A percentile compares a stretch with the other conserved stretches of the same genome.
Evolutionary conservation across 2,329 filamentous ascomycete genomes (phyloP).

Genomic region (Zymoseptoria brevis): DNA sequence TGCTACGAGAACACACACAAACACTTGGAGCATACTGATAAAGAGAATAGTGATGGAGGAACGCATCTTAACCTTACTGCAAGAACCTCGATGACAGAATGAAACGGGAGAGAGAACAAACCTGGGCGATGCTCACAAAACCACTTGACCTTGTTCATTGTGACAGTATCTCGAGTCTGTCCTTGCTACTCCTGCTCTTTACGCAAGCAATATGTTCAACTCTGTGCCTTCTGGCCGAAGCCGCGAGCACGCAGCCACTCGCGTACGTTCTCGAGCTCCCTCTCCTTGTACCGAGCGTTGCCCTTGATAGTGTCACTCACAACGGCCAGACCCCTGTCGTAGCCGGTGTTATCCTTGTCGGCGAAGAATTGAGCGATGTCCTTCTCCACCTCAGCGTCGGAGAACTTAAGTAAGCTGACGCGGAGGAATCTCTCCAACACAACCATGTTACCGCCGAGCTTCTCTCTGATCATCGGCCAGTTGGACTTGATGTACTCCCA

Average conservation of each 20-base stretch:
- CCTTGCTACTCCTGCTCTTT: not conserved
- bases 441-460: constrained; percentile 72
- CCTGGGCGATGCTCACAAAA: not conserved
- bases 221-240: constrained; percentile 36
- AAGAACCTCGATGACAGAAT: not conserved
- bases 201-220: not conserved
- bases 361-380: constrained; percentile 83
- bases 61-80: not conserved
- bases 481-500: constrained; percentile 83
- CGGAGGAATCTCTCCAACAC: constrained; percentile 84
- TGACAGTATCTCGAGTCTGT: not conserved
- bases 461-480: constrained; percentile 65
- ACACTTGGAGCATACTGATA: too few species aligned
- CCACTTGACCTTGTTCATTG: not conserved
- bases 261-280: constrained; percentile 64
- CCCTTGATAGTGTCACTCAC: constrained; percentile 79
- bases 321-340: constrained; percentile 77
- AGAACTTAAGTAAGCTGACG: constrained; percentile 68
- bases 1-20: not conserved
- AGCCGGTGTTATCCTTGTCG: constrained; percentile 75
- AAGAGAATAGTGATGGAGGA: too few species aligned
- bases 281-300: constrained; percentile 70
- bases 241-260: constrained; percentile 67
- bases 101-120: not conserved
- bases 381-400: constrained; percentile 57